These are phyloP conservation scores for Hanseniaspora uvarum DNA, from an alignment of 1,139 yeast species.

Conservation along the genomic window DNA sequence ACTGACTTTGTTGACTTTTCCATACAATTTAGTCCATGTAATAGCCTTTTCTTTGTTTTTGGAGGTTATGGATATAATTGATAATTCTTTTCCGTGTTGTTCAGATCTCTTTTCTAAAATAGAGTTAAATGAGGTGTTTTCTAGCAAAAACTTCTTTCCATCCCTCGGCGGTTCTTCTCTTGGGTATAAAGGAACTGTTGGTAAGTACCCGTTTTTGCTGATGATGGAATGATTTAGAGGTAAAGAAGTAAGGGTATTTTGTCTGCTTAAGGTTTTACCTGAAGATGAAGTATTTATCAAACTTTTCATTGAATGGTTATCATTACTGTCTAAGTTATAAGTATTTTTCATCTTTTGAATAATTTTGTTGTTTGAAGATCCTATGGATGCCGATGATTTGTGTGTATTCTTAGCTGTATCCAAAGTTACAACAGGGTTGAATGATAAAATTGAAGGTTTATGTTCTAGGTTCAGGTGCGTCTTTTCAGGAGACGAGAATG, in stretches of 20 bases:
- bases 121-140: conserved; percentile 50
- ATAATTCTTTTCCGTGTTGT: conserved; percentile 55
- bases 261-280: conserved; percentile 18
- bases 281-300: conserved; percentile 22
- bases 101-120: conserved; percentile 65
- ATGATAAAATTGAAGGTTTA: conserved; percentile 10
- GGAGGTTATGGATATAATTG: conserved; percentile 60
- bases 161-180: conserved; percentile 31
- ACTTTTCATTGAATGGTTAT: background rate
- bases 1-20: conserved; percentile 79
- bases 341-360: conserved; percentile 23
- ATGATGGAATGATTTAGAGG: conserved; percentile 22
- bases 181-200: conserved; percentile 53
- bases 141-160: conserved; percentile 30
- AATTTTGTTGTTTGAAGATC: conserved; percentile 14
- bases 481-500: background rate
- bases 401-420: background rate
- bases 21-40: conserved; percentile 82
- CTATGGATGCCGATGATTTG: background rate
- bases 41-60: conserved; percentile 75
- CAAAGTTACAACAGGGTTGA: conserved; percentile 1
- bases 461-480: background rate
- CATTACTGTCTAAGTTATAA: background rate
- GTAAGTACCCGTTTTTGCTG: conserved; percentile 26
- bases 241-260: conserved; percentile 17